A percentile compares a stretch with the other conserved stretches of the same genome.
phyloP scores from a whole-genome alignment of 305 asterid species.

The Fraxinus greggii region DNA sequence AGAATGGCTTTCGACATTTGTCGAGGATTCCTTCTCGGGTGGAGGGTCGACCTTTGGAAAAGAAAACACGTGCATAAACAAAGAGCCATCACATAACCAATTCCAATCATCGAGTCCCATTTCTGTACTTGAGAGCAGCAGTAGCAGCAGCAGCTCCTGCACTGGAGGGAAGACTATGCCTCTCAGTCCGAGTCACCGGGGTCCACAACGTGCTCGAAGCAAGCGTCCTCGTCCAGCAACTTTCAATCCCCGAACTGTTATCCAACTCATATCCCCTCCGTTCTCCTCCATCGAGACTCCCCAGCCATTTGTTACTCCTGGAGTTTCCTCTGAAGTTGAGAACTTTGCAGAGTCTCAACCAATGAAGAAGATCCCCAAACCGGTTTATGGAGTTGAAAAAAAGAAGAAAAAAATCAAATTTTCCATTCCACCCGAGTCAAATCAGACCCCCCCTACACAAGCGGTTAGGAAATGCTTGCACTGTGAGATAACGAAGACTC shows the following conservation, averaged over 20 bases:
- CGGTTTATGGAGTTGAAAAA: slow-evolving; percentile 31
- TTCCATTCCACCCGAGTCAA: slow-evolving; percentile 27
- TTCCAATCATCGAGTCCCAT: slow-evolving; percentile 71
- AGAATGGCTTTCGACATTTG: slow-evolving; percentile 87
- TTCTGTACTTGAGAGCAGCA: slow-evolving; percentile 86
- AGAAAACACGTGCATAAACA: slow-evolving; percentile 37
- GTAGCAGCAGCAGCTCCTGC: slow-evolving; percentile 57
- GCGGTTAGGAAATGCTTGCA: slow-evolving; percentile 72
- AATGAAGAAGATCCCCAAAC: slow-evolving; percentile 31
- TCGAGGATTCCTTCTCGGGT: slow-evolving; percentile 78
- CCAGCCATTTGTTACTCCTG: slow-evolving; percentile 32
- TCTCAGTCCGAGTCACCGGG: slow-evolving; percentile 51
- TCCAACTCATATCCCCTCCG: slow-evolving; percentile 51
- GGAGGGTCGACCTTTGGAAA: slow-evolving; percentile 61
- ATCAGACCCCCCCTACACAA: slow-evolving; percentile 28
- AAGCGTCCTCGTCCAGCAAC: slow-evolving; percentile 86
- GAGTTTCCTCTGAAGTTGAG: slow-evolving; percentile 38
- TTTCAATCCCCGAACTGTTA: slow-evolving; percentile 61
- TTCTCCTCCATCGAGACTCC: slow-evolving; percentile 40
- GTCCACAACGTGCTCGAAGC: slow-evolving; percentile 87
- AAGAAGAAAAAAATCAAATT: slow-evolving; percentile 61
- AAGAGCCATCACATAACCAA: slow-evolving; percentile 31
- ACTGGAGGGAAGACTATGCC: slow-evolving; percentile 47
- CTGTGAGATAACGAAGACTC: slow-evolving; percentile 87
- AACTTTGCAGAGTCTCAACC: slow-evolving; percentile 47